Evolutionary conservation across 23 red algal species (phyloP).

Genomic region (Gracilaria domingensis): DNA sequence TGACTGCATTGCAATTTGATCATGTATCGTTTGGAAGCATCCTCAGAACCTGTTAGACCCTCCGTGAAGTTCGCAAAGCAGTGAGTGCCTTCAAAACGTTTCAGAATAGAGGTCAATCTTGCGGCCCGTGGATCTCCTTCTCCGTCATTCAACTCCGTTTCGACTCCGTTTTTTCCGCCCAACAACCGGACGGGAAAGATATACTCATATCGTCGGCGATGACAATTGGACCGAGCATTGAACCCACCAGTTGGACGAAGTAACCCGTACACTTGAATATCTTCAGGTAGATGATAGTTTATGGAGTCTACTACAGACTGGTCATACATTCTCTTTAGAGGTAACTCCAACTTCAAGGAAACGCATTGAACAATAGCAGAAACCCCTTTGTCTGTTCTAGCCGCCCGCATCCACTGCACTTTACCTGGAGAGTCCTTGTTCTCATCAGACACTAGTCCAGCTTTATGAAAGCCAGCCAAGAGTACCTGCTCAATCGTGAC

Average conservation of each 20-base stretch:
- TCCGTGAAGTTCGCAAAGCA: constrained; percentile 74
- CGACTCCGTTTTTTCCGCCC: constrained; percentile 34
- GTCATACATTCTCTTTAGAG: not conserved
- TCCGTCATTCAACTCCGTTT: not conserved
- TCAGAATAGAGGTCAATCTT: constrained; percentile 49
- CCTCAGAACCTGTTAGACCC: constrained; percentile 43
- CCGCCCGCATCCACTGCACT: constrained; percentile 84
- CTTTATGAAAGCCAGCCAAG: constrained; percentile 59
- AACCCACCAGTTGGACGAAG: constrained; percentile 66
- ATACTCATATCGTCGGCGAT: constrained; percentile 84
- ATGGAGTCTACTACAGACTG: constrained; percentile 32
- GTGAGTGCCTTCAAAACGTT: constrained; percentile 78
- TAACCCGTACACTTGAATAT: constrained; percentile 79
- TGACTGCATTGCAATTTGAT: constrained; percentile 44
- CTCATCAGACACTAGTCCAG: constrained; percentile 58
- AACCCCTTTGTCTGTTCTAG: constrained; percentile 95
- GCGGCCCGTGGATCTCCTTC: constrained; percentile 57
- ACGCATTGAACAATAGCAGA: constrained; percentile 85
- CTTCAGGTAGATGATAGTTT: constrained; percentile 79
- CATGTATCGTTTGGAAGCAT: constrained; percentile 60
- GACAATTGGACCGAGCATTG: constrained; percentile 77
- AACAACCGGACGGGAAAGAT: constrained; percentile 68
- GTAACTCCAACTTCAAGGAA: constrained; percentile 69
- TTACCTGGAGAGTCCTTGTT: constrained; percentile 71
- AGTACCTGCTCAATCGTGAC: constrained; percentile 76